Evolutionary conservation across 352 stramenopile genomes (phyloP), one percentile per base, ranked within the genome.

Genomic region (Poterioochromonas sp.): DNA sequence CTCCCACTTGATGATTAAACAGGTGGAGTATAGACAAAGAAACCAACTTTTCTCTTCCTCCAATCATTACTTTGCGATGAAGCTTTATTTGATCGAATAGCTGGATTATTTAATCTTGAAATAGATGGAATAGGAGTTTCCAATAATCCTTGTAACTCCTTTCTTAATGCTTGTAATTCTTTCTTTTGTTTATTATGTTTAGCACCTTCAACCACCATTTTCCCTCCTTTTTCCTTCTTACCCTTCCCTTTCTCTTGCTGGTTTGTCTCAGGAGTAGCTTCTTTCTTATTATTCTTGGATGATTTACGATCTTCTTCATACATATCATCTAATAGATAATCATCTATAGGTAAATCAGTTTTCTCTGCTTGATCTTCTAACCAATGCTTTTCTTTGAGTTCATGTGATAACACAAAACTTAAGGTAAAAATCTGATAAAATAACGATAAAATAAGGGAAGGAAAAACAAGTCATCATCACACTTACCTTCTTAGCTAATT

Each of bases 281-380:
- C 47, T 15, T 58, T 26, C 15, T 26, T 58, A 26, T 26, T 26
- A 26, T 58, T 26, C 15, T 15, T 26, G 47, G 26, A 58, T 26
- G 15, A 15, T 15, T 26, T 26, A 26, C 47, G 47, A 26, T 58
- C 47, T 15, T 26, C 26, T 15, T 15, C 47, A 26, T 58, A 58
- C 22, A 44, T 81, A 20, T 80, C 77, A 32, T 80, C 26, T 32
- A 79, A 43, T 26, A 80, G 29, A 34, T 53, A 29, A 26, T 64
- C 79, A 60, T 81, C 79, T 0, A 81, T 34, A 11, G 71, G 34
- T 35, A 81, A 34, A n/a, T 81, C 79, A 1, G 76, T 44, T 15
- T 80, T 49, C 29, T 76, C 35, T 26, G 79, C 79, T 35, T 47
- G 15, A 22, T 81, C n/a, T 26, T 74, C 37, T 32, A 81, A 32